These are phyloP conservation scores for Hypoxylon crocopeplum DNA, from an alignment of 495 filamentous ascomycete genomes.

Conservation along the genomic window DNA sequence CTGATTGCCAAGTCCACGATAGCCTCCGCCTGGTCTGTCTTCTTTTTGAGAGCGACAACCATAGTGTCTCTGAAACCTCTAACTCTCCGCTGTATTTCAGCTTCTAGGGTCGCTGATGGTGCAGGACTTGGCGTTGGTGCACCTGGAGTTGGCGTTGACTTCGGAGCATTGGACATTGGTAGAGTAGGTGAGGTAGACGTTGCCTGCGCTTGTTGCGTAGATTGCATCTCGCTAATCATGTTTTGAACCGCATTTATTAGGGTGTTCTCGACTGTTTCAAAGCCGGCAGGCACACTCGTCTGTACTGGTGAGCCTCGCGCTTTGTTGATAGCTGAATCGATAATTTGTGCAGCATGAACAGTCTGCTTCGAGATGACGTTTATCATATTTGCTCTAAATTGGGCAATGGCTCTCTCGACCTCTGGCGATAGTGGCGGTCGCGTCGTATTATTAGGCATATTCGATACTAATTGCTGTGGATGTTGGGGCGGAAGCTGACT, in stretches of 20 bases:
- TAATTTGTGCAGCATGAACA: constrained; percentile 33
- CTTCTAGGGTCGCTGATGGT: constrained; percentile 30
- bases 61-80: constrained; percentile 37
- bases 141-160: constrained; percentile 30
- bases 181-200: constrained; percentile 35
- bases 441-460: constrained; percentile 2
- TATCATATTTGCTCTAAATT: constrained; percentile 40
- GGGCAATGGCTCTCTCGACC: constrained; percentile 38
- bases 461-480: constrained; percentile 18
- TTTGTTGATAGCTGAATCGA: constrained; percentile 38
- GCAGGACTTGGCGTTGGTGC: constrained; percentile 34
- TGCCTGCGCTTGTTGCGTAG: constrained; percentile 31
- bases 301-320: constrained; percentile 37
- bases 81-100: constrained; percentile 41
- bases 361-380: constrained; percentile 37
- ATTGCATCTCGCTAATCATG: constrained; percentile 41
- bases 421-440: constrained; percentile 28
- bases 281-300: constrained; percentile 31
- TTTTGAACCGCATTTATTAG: constrained; percentile 37
- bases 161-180: constrained; percentile 1
- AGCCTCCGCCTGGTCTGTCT: constrained; percentile 40
- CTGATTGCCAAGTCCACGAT: constrained; percentile 42
- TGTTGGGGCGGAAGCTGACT: constrained; percentile 9
- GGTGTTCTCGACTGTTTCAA: constrained; percentile 36
- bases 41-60: constrained; percentile 38